Evolutionary conservation across 257 asterid genomes (phyloP), one percentile per base, ranked within the genome.

Genomic region (Nicotiana tabacum): DNA sequence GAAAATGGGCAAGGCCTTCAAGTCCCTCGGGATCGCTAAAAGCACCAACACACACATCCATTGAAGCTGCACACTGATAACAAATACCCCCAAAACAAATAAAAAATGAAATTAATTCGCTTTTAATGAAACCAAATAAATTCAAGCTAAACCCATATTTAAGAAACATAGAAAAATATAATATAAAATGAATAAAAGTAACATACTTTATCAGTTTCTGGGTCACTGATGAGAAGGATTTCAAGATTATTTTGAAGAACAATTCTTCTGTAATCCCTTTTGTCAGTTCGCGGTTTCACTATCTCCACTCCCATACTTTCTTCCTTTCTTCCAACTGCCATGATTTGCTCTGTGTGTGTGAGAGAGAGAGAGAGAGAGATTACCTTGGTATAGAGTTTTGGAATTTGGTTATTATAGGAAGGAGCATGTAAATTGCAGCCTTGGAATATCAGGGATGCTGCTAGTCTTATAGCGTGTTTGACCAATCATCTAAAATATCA

Each of bases 1-100:
- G 97, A 86, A 96, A 96, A 89, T 96, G 99, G 9, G 99, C 99
- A 80, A 96, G 98, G 82, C 99, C 99, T 85, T 93, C 96, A n/a
- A 96, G 97, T 62, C 98, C 98, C 51, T 91, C 90, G 3, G 99
- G 99, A 83, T 96, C 98, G 69, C 98, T 93, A 87, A 93, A 96
- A 57, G 95, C 85, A 87, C 99, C 99, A n/a, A 96, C 92, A 17
- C 98, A 92, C 69, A 94, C 99, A 86, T 89, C 92, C 99, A 96
- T 94, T 24, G 97, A 94, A 85, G 98, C 98, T 64, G 98, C 93
- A 74, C 99, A 94, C 99, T 96, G 92, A 81, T 74, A 43, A 48
- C 43, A 51, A 4, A 29, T 21, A 43, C 81, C 77, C 81, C 60
- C 74, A 78, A 66, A 43, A 80, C 85, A 81, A 35, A 53, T 29